Percentiles rank a stretch among this genome's conserved stretches.
Evolutionary conservation across 2,329 filamentous ascomycete genomes (phyloP).

Genomic region (Trichoderma pleuroti): DNA sequence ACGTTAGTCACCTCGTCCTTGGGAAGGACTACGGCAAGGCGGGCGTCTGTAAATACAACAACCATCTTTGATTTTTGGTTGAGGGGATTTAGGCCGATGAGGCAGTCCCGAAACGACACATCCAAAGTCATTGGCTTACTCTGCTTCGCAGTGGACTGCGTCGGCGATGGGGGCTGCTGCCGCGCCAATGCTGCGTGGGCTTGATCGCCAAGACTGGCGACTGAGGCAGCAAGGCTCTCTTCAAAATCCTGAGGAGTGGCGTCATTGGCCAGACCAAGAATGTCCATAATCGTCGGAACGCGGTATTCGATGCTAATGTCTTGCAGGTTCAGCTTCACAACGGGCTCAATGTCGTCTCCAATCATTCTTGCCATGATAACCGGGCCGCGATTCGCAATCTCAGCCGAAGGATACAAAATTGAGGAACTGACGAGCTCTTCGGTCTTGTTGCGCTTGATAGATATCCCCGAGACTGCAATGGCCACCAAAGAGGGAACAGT

Average conservation of each 20-base stretch:
- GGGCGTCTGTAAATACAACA: constrained; percentile 74
- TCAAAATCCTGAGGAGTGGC: constrained; percentile 71
- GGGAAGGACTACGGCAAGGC: constrained; percentile 64
- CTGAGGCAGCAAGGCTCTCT: constrained; percentile 70
- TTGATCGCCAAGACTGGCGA: constrained; percentile 70
- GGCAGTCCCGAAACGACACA: constrained; percentile 74
- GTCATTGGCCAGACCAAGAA: constrained; percentile 67
- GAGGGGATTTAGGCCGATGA: constrained; percentile 80
- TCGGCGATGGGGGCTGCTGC: constrained; percentile 18
- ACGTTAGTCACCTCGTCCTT: constrained; percentile 62
- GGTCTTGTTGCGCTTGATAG: constrained; percentile 58
- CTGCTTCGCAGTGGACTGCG: constrained; percentile 28
- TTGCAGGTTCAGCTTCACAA: constrained; percentile 81
- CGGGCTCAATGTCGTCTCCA: constrained; percentile 89
- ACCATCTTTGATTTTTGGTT: constrained; percentile 71
- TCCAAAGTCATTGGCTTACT: constrained; percentile 64
- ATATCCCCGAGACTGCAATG: constrained; percentile 64
- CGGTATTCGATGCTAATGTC: constrained; percentile 86
- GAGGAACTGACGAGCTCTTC: constrained; percentile 68
- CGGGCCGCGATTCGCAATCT: constrained; percentile 29
- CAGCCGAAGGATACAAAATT: constrained; percentile 27
- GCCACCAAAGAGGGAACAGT: constrained; percentile 79
- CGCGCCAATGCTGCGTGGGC: constrained; percentile 47
- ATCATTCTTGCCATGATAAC: constrained; percentile 88
- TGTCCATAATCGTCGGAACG: constrained; percentile 75